Conservation (phyloP, 495 filamentous ascomycete species). For the Glarea lozoyensis region DNA sequence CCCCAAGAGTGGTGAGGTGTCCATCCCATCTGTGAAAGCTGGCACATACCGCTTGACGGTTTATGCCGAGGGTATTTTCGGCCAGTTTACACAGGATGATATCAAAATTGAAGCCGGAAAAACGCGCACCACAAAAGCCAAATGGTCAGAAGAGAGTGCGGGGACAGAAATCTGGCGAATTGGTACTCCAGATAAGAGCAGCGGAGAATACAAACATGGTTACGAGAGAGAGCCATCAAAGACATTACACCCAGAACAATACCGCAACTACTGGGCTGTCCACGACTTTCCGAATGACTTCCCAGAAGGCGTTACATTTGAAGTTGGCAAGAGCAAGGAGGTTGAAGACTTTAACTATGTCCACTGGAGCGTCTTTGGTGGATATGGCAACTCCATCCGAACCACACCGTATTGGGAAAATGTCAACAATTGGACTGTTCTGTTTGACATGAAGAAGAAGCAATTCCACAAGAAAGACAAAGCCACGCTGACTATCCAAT, state of each 20-base stretch:
- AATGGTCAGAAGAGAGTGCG: conserved; percentile 39
- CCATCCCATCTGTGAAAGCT: conserved; percentile 37
- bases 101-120: conserved; percentile 29
- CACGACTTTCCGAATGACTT: conserved; percentile 48
- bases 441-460: conserved; percentile 31
- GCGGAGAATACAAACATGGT: conserved; percentile 47
- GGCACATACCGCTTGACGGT: conserved; percentile 47
- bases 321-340: conserved; percentile 36
- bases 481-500: conserved; percentile 46
- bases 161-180: conserved; percentile 47
- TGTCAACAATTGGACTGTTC: conserved; percentile 45
- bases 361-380: conserved; percentile 47
- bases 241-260: conserved; percentile 37
- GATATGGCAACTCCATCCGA: conserved; percentile 25
- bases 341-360: conserved; percentile 42
- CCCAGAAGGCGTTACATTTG: conserved; percentile 40
- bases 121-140: conserved; percentile 22
- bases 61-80: conserved; percentile 49
- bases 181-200: conserved; percentile 44
- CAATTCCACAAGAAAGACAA: conserved; percentile 20
- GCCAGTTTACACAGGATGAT: conserved; percentile 37
- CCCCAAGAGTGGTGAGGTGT: conserved; percentile 29
- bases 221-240: conserved; percentile 30
- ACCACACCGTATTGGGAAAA: conserved; percentile 23
- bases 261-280: conserved; percentile 45